Evolutionary conservation across 805 yeast species (phyloP), one percentile per base, ranked within the genome.

Genomic region (Candida rishiriensis): DNA sequence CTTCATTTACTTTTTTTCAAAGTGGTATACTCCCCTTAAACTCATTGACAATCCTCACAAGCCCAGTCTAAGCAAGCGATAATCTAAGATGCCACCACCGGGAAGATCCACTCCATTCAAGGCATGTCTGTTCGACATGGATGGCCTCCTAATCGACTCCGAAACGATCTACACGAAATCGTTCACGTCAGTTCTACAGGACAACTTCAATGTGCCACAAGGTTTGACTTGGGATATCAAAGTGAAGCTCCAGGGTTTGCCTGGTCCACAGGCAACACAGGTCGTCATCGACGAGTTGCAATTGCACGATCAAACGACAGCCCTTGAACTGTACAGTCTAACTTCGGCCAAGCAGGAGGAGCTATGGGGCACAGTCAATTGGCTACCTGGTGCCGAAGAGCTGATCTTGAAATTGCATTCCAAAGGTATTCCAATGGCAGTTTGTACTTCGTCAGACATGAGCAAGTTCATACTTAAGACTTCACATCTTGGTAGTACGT

Each of bases 201-300:
- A 34, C 9, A 69, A 50, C 10, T 84, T 78, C 57, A 87, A 85
- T 10, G 41, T 44, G n/a, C 31, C 47, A 5, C 85, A 83, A 57
- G 95, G 95, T 0, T 73, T 85, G 51, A 83, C 93, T 0, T 91
- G 98, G 97, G 95, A 87, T 51, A 77, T 90, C 40, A 93, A 93
- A 65, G 72, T 88, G 49, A 75, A 83, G 51, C 67, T 93, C 26
- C 98, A 93, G 68, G 99, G 99, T 1, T 72, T 88, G 36, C 97
- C 98, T 1, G 97, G 96, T 0, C 75, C 81, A 1, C 83, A 76
- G 33, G 87, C 96, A 7, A 73, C 83, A 13, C 72, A 73, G 42
- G 69, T 75, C 34, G 74, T 90, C 39, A 72, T 93, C 40, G 79
- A 83, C 36, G 78, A 81, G 55, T 84, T 87, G 55, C 74, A 78